Evolutionary conservation across 208 protist species (phyloP), one percentile per base, ranked within the genome.

Genomic region (Tetramitus jugosus): DNA sequence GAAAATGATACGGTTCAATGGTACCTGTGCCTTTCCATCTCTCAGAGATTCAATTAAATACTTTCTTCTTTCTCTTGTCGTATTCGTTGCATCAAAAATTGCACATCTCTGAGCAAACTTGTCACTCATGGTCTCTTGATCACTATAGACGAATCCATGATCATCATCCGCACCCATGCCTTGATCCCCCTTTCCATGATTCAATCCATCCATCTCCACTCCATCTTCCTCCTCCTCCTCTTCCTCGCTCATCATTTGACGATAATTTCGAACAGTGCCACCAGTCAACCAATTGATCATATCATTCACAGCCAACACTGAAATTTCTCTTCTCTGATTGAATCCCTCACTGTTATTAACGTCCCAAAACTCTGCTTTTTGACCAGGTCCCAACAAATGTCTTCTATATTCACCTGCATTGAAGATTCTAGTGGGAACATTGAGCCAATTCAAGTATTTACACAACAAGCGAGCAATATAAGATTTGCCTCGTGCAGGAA

Each of bases 11-110:
- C 40, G 17, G 23, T 52, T 8, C 3, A 20, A 23, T 20, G 40
- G 39, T 52, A 52, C 37, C 37, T 84, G 69, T 26, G 84, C 76
- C 52, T 87, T 83, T 7, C 76, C 60, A 43, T 26, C 35, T 79
- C 35, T 74, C 17, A 93, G 93, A 84, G 86, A 88, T 35, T 90
- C 79, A 52, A 87, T 62, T 31, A 95, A 71, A 77, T 85, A 83
- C 29, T 68, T 20, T 17, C 92, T 84, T 23, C 92, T 88, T 76
- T 83, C 84, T 40, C 78, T 82, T 26, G 90, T 94, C 23, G 91
- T 94, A 83, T 95, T 95, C 29, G 92, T 95, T 1, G 91, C 92
- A 69, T 95, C 92, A 67, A 95, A 87, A 45, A 95, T 74, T 53
- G 23, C 67, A 74, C 65, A 71, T 49, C 49, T 71, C 10, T 37